phyloP scores from a whole-genome alignment of 1,284 basidiomycete species.

The Uromyces viciae-fabae region DNA sequence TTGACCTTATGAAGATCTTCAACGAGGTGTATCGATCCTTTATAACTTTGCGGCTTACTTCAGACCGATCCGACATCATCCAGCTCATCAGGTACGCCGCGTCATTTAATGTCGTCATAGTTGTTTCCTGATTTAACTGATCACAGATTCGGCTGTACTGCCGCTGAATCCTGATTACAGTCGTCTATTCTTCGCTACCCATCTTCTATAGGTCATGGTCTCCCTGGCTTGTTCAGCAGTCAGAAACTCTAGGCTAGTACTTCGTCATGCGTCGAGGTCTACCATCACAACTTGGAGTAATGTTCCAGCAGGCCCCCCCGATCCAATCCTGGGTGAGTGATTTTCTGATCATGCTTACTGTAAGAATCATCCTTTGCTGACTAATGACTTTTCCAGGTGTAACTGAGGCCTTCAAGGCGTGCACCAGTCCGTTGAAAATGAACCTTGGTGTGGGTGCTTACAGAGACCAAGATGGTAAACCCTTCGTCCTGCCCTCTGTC shows the following conservation, averaged over 20 bases:
- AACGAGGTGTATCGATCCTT: too few relatives aligned
- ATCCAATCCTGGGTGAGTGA: slow-evolving; percentile 83
- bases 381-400: slow-evolving; percentile 61
- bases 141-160: too few relatives aligned
- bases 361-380: not conserved
- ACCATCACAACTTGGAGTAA: slow-evolving; percentile 76
- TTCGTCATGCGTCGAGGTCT: slow-evolving; percentile 47
- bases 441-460: slow-evolving; percentile 86
- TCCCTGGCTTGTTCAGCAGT: slow-evolving; percentile 12
- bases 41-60: too few relatives aligned
- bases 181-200: not conserved
- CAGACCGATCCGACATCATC: too few relatives aligned
- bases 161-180: not conserved
- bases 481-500: slow-evolving; percentile 85
- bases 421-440: slow-evolving; percentile 85
- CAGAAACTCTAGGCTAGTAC: not conserved
- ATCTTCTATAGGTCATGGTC: not conserved
- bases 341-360: not conserved
- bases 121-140: too few relatives aligned
- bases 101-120: too few relatives aligned
- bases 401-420: slow-evolving; percentile 90
- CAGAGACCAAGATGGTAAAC: slow-evolving; percentile 90
- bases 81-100: too few relatives aligned
- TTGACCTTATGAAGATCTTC: too few relatives aligned
- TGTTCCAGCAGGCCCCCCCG: slow-evolving; percentile 82